phyloP scores from a whole-genome alignment of 2,329 filamentous ascomycete species.

The Cercospora berteroae region DNA sequence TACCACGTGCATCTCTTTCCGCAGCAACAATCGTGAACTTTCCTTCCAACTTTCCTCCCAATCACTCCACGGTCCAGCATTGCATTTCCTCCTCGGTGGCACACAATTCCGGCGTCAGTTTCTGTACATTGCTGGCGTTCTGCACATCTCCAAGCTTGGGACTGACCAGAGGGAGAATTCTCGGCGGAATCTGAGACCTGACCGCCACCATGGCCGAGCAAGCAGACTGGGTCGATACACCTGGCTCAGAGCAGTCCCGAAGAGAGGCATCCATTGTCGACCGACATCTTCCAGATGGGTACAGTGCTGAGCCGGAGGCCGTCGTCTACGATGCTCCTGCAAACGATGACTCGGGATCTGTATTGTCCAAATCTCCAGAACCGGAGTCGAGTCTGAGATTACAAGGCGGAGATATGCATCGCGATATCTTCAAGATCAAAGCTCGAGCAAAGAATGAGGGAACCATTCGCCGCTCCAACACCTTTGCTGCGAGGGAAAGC shows the following conservation, averaged over 20 bases:
- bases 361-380: slow-evolving; percentile 11
- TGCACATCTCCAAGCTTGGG: not conserved
- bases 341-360: slow-evolving; percentile 11
- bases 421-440: slow-evolving; percentile 72
- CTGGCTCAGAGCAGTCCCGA: slow-evolving; percentile 22
- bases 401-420: slow-evolving; percentile 75
- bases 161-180: not conserved
- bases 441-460: slow-evolving; percentile 49
- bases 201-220: slow-evolving; percentile 18
- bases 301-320: slow-evolving; percentile 35
- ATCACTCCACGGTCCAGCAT: not conserved
- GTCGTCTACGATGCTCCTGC: slow-evolving; percentile 24
- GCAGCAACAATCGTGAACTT: not conserved
- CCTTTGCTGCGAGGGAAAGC: slow-evolving; percentile 57
- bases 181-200: not conserved
- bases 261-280: slow-evolving; percentile 37
- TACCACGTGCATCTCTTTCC: slow-evolving; percentile 1
- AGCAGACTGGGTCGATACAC: slow-evolving; percentile 21
- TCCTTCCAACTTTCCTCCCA: slow-evolving; percentile 1
- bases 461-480: slow-evolving; percentile 55
- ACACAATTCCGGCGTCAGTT: not conserved
- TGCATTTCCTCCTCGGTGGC: not conserved
- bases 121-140: not conserved
- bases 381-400: slow-evolving; percentile 66
- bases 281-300: slow-evolving; percentile 38